A percentile compares a stretch with the other conserved stretches of the same genome.
Conservation (phyloP, 768 basidiomycete genomes). For the Floccularia luteovirens region DNA sequence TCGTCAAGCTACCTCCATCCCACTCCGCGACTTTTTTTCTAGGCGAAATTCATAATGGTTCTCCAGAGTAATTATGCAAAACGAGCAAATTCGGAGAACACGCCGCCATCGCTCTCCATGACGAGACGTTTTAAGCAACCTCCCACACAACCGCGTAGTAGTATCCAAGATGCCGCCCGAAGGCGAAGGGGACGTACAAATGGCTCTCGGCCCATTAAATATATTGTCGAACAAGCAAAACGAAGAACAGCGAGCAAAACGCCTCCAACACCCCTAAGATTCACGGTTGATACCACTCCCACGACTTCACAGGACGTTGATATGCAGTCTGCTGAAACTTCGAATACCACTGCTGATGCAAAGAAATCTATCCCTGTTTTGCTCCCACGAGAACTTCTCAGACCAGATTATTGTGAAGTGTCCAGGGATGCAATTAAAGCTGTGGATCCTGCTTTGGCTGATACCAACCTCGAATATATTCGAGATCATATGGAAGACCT, state of each 20-base stretch:
- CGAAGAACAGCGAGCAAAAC: conserved; percentile 18
- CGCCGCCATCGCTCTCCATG: conserved; percentile 6
- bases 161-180: conserved; percentile 18
- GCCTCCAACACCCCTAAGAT: conserved; percentile 15
- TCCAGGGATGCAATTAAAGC: conserved; percentile 36
- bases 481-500: conserved; percentile 39
- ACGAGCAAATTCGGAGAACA: conserved; percentile 8
- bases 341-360: conserved; percentile 5
- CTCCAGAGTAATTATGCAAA: conserved; percentile 14
- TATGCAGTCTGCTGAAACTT: conserved; percentile 18
- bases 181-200: conserved; percentile 30
- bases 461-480: conserved; percentile 44
- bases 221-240: conserved; percentile 29
- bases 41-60: conserved; percentile 19
- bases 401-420: conserved; percentile 42
- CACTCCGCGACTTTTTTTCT: background rate
- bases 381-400: conserved; percentile 44
- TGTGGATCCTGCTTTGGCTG: conserved; percentile 39
- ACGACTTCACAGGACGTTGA: conserved; percentile 17
- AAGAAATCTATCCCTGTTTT: conserved; percentile 21
- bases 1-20: background rate
- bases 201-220: conserved; percentile 20
- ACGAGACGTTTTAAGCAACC: too few species aligned
- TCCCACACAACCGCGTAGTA: conserved; percentile 12
- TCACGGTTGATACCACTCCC: conserved; percentile 14